phyloP scores from a whole-genome alignment of 352 stramenopile genomes.

The Phytophthora europaea region DNA sequence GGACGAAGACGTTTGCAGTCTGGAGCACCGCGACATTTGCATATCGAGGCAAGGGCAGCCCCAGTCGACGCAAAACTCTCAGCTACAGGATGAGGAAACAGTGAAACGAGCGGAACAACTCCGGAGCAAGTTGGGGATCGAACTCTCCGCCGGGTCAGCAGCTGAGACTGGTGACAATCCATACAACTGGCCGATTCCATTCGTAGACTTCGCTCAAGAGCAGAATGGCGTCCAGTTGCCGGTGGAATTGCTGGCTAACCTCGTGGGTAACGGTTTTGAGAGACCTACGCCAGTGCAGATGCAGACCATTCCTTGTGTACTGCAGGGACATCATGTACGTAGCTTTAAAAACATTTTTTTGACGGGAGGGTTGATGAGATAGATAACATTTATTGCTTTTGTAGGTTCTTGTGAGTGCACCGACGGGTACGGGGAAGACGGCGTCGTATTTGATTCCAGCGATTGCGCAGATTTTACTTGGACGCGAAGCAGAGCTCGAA shows the following conservation, averaged over 20 bases:
- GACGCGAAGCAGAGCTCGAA: slow-evolving; percentile 25
- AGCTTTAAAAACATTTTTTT: not conserved
- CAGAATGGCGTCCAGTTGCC: slow-evolving; percentile 38
- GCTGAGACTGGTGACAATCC: not conserved
- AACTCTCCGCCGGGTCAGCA: slow-evolving; percentile 9
- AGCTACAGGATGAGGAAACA: slow-evolving; percentile 1
- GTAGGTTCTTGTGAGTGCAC: slow-evolving; percentile 66
- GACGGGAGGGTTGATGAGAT: not conserved
- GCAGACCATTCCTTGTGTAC: slow-evolving; percentile 68
- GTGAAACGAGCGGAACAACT: slow-evolving; percentile 20
- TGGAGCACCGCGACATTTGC: slow-evolving; percentile 76
- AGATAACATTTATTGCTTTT: not conserved
- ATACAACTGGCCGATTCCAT: slow-evolving; percentile 7
- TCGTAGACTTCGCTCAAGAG: slow-evolving; percentile 42
- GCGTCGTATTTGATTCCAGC: slow-evolving; percentile 71
- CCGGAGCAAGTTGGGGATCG: slow-evolving; percentile 49
- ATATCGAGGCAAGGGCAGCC: slow-evolving; percentile 16
- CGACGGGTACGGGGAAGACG: slow-evolving; percentile 82
- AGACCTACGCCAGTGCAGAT: slow-evolving; percentile 80
- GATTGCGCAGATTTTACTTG: slow-evolving; percentile 50
- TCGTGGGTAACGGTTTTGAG: slow-evolving; percentile 44
- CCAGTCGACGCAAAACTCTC: not conserved
- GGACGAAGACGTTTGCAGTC: slow-evolving; percentile 86
- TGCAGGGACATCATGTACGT: slow-evolving; percentile 55
- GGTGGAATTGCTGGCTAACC: slow-evolving; percentile 48